Evolutionary conservation across 495 filamentous ascomycete genomes (phyloP), one percentile per base, ranked within the genome.

Genomic region (Eremomyces bilateralis): DNA sequence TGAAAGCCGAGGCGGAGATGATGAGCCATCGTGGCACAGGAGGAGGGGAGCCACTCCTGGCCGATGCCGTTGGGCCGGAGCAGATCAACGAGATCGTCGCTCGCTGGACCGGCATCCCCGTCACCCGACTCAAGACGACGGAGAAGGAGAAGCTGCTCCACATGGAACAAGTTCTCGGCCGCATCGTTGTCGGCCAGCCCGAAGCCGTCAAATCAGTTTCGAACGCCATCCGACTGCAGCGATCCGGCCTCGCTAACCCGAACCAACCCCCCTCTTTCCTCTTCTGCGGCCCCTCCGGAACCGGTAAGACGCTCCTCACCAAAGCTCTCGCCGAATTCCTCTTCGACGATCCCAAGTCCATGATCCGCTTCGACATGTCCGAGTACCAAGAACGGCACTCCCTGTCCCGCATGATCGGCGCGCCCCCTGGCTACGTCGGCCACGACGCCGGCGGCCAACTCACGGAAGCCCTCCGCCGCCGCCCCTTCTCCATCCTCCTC

Each of bases 321-420:
- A 97, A 97, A 55, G 83, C 82, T 5, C 65, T 97, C 6, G 88
- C 88, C 29, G 88, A 97, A 53, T 97, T 97, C 63, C 65, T 97
- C 22, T 97, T 97, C 57, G 88, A 97, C 50, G 88, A 97, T 47
- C 64, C 88, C 12, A 93, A 93, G 63, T 60, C 83, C 13, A 97
- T 97, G 88, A 91, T 97, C 49, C 80, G 88, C 12, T 84, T 97
- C 61, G 88, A 97, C 56, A 97, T 97, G 88, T 95, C 88, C 4
- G 88, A 97, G 53, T 97, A 97, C 56, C 90, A 95, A 56, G 88
- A 97, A 56, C 78, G 84, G 6, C 88, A 97, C 56, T 80, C 84
- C 1, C 71, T 97, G 17, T 90, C 80, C 47, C 76, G 88, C 39
- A 92, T 97, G 77, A 97, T 97, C 44, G 88, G 88, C 48, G 85